phyloP scores from a whole-genome alignment of 2,329 filamentous ascomycete genomes.

The Elsinoe arachidis region DNA sequence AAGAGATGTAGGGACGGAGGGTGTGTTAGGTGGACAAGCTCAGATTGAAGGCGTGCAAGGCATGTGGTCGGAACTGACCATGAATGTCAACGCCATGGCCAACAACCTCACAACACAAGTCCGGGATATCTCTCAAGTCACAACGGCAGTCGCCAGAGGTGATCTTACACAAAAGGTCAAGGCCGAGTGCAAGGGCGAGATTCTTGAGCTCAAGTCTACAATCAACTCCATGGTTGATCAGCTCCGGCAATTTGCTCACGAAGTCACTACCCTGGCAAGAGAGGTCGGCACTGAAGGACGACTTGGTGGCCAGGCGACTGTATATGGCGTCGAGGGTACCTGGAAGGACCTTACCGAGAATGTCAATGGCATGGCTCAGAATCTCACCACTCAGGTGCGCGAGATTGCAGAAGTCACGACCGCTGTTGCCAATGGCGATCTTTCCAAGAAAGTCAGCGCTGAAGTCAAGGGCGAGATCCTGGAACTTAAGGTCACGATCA shows the following conservation, averaged over 20 bases:
- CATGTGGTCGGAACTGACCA: constrained; percentile 58
- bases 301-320: constrained; percentile 44
- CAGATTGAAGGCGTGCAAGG: constrained; percentile 57
- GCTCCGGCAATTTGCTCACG: constrained; percentile 44
- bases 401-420: constrained; percentile 47
- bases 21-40: constrained; percentile 54
- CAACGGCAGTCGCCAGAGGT: constrained; percentile 44
- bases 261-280: constrained; percentile 45
- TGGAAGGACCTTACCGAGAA: constrained; percentile 48
- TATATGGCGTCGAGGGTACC: constrained; percentile 45
- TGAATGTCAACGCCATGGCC: constrained; percentile 47
- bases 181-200: constrained; percentile 45
- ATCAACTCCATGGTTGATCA: constrained; percentile 48
- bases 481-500: constrained; percentile 74
- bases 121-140: constrained; percentile 45
- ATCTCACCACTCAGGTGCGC: constrained; percentile 43
- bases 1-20: constrained; percentile 56
- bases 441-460: constrained; percentile 44
- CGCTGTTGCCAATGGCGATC: constrained; percentile 43
- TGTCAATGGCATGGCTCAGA: constrained; percentile 47
- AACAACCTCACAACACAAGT: constrained; percentile 46
- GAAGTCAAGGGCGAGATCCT: constrained; percentile 46
- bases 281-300: constrained; percentile 46
- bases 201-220: constrained; percentile 43
- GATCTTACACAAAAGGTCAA: constrained; percentile 45